Percentiles rank a stretch among this genome's conserved stretches.
Evolutionary conservation across 768 basidiomycete species (phyloP).

Genomic region (Hericium alpestre): DNA sequence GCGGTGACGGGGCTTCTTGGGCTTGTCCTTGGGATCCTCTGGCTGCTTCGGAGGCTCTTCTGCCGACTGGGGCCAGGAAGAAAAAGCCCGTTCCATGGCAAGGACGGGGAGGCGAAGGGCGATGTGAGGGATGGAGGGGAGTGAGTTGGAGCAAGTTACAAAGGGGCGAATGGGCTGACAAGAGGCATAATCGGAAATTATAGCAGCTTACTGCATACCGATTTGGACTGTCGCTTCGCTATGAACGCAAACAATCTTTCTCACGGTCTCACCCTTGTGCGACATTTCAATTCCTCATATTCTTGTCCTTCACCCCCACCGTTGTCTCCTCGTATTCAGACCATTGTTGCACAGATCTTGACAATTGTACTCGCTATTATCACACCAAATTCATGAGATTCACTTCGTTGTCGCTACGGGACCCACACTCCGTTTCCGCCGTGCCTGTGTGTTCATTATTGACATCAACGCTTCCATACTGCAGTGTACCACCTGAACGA

Average conservation of each 20-base stretch:
- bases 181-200: constrained; percentile 13
- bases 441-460: constrained; percentile 20
- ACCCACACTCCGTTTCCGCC: no score
- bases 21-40: constrained; percentile 28
- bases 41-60: constrained; percentile 13
- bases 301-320: neutral
- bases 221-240: constrained; percentile 9
- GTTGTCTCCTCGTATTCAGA: no score
- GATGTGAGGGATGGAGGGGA: constrained; percentile 5
- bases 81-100: constrained; percentile 19
- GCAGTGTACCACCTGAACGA: no score
- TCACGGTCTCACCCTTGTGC: constrained; percentile 6
- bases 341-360: no score
- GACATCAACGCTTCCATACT: no score
- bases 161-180: constrained; percentile 4
- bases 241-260: constrained; percentile 10
- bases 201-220: constrained; percentile 12
- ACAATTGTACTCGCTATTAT: no score
- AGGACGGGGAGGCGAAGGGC: constrained; percentile 7
- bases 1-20: constrained; percentile 73
- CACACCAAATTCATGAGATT: no score
- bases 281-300: neutral
- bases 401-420: no score
- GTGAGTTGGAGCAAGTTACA: constrained; percentile 8
- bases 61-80: constrained; percentile 8